phyloP scores from a whole-genome alignment of 345 rosid species.

The Cardamine chenopodiifolia region DNA sequence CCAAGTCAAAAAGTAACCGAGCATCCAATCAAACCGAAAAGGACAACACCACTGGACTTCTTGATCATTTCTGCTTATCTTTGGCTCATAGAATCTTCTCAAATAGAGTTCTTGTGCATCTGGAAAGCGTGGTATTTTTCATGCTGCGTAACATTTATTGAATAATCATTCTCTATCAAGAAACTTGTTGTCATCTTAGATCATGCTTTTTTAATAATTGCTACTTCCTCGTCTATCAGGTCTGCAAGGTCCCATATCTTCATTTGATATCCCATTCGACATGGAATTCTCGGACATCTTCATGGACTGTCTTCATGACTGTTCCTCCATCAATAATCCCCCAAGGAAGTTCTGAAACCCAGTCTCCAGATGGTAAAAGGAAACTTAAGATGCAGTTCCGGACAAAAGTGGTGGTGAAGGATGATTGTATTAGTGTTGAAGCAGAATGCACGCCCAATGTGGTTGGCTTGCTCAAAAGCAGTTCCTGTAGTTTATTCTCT shows the following conservation, averaged over 20 bases:
- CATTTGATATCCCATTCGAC: conserved; percentile 88
- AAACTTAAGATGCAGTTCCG: conserved; percentile 72
- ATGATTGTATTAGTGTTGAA: conserved; percentile 72
- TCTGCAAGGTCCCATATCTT: conserved; percentile 79
- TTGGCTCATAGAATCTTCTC: conserved; percentile 86
- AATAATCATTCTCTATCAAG: conserved; percentile 10
- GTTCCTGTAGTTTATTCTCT: conserved; percentile 63
- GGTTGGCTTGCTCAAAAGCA: conserved; percentile 67
- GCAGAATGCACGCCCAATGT: conserved; percentile 94
- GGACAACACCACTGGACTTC: conserved; percentile 64
- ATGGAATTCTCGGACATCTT: conserved; percentile 90
- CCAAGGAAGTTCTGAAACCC: conserved; percentile 46
- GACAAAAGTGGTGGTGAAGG: conserved; percentile 74
- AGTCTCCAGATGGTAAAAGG: conserved; percentile 50
- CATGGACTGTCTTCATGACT: conserved; percentile 84
- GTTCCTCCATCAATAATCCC: conserved; percentile 77
- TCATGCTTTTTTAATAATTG: not conserved
- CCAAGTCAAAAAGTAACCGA: conserved; percentile 46
- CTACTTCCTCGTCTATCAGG: conserved; percentile 47
- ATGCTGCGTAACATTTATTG: not conserved
- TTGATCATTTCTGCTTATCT: conserved; percentile 86
- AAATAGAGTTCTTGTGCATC: conserved; percentile 65
- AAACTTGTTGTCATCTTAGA: conserved; percentile 1
- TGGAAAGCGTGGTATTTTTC: conserved; percentile 76
- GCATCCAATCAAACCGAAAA: conserved; percentile 54